phyloP scores from a whole-genome alignment of 163 green algal genomes.

The Scenedesmus sp. region DNA sequence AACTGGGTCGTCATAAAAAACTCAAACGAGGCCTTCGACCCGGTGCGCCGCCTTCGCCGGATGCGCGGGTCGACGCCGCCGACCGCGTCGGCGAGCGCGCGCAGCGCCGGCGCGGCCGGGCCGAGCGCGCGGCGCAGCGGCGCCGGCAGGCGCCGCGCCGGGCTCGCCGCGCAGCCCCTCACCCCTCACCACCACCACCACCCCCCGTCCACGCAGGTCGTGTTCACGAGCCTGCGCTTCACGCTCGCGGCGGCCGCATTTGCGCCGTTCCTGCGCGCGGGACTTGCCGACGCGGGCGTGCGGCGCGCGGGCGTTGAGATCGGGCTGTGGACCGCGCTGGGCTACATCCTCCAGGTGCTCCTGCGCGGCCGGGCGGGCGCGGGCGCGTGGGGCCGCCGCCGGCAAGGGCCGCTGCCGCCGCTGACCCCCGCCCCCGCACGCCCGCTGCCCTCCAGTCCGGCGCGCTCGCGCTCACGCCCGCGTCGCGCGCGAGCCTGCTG shows the following conservation, averaged over 20 bases:
- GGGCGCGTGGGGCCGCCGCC: too few relatives aligned
- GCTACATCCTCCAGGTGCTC: conserved; percentile 83
- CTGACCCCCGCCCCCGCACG: too few relatives aligned
- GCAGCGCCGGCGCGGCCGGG: not conserved
- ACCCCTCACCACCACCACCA: too few relatives aligned
- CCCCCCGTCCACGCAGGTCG: conserved; percentile 36
- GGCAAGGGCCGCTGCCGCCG: too few relatives aligned
- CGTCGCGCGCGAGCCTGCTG: conserved; percentile 77
- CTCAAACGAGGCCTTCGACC: conserved; percentile 16
- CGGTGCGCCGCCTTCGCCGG: conserved; percentile 1
- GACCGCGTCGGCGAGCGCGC: too few relatives aligned
- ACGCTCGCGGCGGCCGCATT: conserved; percentile 72
- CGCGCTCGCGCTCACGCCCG: conserved; percentile 77
- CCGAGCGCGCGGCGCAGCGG: too few relatives aligned
- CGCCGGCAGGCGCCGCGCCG: too few relatives aligned
- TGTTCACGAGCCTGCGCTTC: conserved; percentile 77
- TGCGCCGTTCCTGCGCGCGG: conserved; percentile 67
- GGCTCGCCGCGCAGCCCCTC: too few relatives aligned
- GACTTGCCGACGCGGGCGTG: conserved; percentile 36
- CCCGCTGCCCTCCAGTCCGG: too few relatives aligned
- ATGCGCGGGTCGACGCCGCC: too few relatives aligned
- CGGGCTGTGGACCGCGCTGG: conserved; percentile 70
- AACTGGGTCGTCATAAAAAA: conserved; percentile 57
- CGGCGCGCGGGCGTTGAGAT: conserved; percentile 74
- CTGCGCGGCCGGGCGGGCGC: too few relatives aligned